These are phyloP conservation scores for Talaromyces marneffei DNA, from an alignment of 2,329 filamentous ascomycete species.

Conservation along the genomic window DNA sequence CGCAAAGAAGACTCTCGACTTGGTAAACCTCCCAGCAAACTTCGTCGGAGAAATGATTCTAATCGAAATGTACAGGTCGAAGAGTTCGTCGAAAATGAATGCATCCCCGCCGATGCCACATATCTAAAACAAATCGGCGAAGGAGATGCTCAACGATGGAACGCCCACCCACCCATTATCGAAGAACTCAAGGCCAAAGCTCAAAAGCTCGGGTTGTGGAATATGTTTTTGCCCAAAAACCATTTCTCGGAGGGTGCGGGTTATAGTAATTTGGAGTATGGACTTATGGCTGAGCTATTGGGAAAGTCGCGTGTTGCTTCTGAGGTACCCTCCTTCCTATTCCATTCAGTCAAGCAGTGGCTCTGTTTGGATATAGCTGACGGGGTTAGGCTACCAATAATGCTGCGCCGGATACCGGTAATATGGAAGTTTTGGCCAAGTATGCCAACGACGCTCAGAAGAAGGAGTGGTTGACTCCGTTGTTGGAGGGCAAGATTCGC, in stretches of 20 bases:
- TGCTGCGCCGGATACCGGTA: conserved; percentile 84
- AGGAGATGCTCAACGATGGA: conserved; percentile 67
- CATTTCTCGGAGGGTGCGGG: conserved; percentile 95
- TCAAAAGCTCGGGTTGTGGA: conserved; percentile 81
- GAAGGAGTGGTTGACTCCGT: conserved; percentile 70
- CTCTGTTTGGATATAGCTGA: neutral
- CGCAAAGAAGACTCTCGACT: conserved; percentile 76
- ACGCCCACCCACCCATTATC: conserved; percentile 69
- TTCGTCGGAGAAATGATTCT: neutral
- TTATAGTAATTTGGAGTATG: conserved; percentile 93
- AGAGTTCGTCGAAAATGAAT: conserved; percentile 96
- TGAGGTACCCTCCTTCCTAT: conserved; percentile 45
- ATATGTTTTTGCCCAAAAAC: conserved; percentile 92
- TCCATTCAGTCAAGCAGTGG: conserved; percentile 18
- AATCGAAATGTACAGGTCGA: conserved; percentile 57
- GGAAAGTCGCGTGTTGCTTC: conserved; percentile 79
- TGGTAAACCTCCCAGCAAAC: conserved; percentile 44
- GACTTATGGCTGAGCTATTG: conserved; percentile 92
- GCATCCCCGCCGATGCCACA: conserved; percentile 75
- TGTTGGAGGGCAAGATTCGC: conserved; percentile 78
- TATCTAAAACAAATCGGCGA: conserved; percentile 73
- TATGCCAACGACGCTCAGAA: conserved; percentile 85
- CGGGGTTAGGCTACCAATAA: conserved; percentile 67
- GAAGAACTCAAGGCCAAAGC: conserved; percentile 87
- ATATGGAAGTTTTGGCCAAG: conserved; percentile 92